Percentiles rank a stretch among this genome's conserved stretches.
Conservation (phyloP, 345 rosid genomes). For the Jatropha curcas region DNA sequence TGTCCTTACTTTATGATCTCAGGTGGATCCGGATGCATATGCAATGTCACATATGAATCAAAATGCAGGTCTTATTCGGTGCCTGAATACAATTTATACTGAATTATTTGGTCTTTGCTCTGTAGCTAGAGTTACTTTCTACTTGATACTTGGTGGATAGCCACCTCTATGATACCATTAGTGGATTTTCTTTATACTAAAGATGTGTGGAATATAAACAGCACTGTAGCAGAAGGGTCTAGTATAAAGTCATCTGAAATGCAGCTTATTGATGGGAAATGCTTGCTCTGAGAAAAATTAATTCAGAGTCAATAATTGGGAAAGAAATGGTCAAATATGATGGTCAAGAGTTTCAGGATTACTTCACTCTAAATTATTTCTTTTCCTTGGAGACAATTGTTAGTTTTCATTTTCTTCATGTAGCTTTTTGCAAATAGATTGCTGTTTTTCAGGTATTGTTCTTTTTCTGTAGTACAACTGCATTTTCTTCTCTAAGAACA, state of each 20-base stretch:
- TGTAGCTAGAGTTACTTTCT: constrained; percentile 10
- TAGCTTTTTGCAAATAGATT: constrained; percentile 7
- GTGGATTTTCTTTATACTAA: constrained; percentile 1
- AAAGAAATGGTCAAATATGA: not conserved
- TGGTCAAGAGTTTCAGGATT: not conserved
- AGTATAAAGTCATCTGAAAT: not conserved
- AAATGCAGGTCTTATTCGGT: constrained; percentile 67
- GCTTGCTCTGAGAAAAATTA: not conserved
- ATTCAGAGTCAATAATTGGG: not conserved
- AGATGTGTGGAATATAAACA: constrained; percentile 7
- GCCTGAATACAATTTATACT: constrained; percentile 10
- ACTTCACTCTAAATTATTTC: not conserved
- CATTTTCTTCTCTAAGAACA: constrained; percentile 9
- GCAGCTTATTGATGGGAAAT: not conserved
- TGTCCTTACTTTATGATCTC: constrained; percentile 24
- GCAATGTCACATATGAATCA: constrained; percentile 75
- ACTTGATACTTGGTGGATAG: constrained; percentile 3
- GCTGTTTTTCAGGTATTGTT: constrained; percentile 4
- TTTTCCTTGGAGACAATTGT: not conserved
- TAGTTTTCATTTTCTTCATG: not conserved
- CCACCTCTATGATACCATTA: not conserved
- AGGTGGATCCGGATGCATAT: constrained; percentile 89
- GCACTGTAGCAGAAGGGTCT: constrained; percentile 5
- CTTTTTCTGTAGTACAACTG: constrained; percentile 1
- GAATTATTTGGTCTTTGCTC: constrained; percentile 2